Base-by-base conservation (phyloP, 2,329 filamentous ascomycete species). In the Exserohilum rostratum region DNA sequence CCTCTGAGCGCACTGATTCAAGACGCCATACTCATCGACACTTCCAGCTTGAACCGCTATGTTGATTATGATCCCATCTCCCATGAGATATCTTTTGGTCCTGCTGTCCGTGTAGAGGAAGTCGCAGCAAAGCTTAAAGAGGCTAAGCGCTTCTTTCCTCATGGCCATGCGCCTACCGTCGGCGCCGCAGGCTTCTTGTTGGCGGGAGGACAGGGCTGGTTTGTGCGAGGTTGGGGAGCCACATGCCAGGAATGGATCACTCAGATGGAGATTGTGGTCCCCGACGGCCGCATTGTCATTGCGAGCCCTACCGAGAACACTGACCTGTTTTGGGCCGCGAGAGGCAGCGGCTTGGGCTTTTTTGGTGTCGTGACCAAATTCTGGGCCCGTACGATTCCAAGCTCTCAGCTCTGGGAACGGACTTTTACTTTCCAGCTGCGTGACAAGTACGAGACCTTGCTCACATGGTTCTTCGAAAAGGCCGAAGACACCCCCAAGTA, bases 271-370 rank as follows among this genome's bases (percentile, higher is more conserved):
- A 58, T 76, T 1, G 75, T 77, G 5, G 57, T 71, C 5, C 65
- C 74, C 18, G 61, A 73, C 29, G 74, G 74, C 5, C 53, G 55
- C 5, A 40, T 64, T 10, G 50, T 66, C 11, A 66, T 58, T 2
- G 67, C 69, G 15, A 69, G 64, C 9, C 44, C 52, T 15, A 67
- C 53, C 3, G 55, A 71, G 25, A 44, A 76, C 17, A 54, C 56
- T 3, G 74, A 76, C 43, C 65, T 76, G 9, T 76, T 72, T 54
- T 77, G 74, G 74, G 74, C 66, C 1, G 68, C 75, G 31, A 60
- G 66, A 40, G 74, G 74, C 5, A 70, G 69, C 9, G 74, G 74
- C 0, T 67, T 70, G 20, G 63, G 44, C 17, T 68, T 68, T 46
- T 67, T 68, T 37, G 64, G 63, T 22, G 59, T 64, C 3, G 48